These are phyloP conservation scores for Flaveria trinervia DNA, from an alignment of 129 eudicot species.

Conservation along the genomic window DNA sequence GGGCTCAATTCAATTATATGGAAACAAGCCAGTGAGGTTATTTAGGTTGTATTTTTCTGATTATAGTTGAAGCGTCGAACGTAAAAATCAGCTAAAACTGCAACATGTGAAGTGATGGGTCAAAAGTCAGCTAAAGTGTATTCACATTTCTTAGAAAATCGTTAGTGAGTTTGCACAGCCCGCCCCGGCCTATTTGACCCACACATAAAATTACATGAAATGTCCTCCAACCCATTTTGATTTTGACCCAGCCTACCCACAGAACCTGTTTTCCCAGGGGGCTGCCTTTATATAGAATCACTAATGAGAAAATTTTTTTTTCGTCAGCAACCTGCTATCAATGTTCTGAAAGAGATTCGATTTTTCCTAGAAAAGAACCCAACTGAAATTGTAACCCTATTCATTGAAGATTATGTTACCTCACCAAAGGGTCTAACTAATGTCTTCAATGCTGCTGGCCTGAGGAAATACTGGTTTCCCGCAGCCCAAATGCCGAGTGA, in stretches of 20 bases:
- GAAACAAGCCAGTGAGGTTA: neutral
- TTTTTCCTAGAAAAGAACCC: conserved; percentile 72
- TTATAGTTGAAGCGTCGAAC: neutral
- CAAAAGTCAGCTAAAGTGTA: neutral
- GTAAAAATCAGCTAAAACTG: neutral
- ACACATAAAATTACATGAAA: neutral
- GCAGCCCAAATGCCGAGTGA: conserved; percentile 79
- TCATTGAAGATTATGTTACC: conserved; percentile 93
- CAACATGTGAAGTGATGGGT: neutral
- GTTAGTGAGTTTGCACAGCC: neutral
- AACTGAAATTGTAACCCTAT: conserved; percentile 72
- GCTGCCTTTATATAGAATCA: conserved; percentile 5
- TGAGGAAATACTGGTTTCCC: conserved; percentile 84
- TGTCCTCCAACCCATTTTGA: neutral
- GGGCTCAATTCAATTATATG: neutral
- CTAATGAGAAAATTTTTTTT: conserved; percentile 16
- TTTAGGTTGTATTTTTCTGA: neutral
- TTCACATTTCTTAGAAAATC: conserved; percentile 5
- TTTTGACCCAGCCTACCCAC: neutral
- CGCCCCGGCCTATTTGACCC: neutral
- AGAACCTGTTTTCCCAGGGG: neutral
- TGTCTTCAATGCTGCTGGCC: conserved; percentile 81
- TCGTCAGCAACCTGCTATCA: conserved; percentile 83
- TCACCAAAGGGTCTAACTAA: conserved; percentile 82
- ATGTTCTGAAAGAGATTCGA: conserved; percentile 71